A percentile compares a stretch with the other conserved stretches of the same genome.
phyloP scores from a whole-genome alignment of 345 rosid genomes.

The Kernera saxatilis region DNA sequence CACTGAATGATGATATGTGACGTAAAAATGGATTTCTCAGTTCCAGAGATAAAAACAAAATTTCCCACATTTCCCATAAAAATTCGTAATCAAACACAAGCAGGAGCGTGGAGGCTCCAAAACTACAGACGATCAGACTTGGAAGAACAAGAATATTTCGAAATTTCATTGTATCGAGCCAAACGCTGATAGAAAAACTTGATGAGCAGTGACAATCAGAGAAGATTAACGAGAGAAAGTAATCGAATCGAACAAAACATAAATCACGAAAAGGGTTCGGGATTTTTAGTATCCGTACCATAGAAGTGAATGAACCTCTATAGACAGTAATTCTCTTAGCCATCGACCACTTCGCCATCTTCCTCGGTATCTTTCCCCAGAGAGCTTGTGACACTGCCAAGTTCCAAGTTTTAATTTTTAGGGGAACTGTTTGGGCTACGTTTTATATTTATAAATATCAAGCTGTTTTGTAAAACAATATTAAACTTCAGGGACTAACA shows the following conservation, averaged over 20 bases:
- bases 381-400: not conserved
- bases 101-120: not conserved
- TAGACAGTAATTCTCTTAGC: conserved; percentile 19
- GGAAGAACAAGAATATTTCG: not conserved
- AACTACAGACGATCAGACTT: not conserved
- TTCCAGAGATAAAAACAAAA: not conserved
- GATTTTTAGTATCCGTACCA: conserved; percentile 1
- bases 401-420: not conserved
- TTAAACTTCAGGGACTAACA: not conserved
- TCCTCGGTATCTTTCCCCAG: not conserved
- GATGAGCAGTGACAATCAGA: not conserved
- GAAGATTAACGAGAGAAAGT: not conserved
- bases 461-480: not conserved
- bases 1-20: not conserved
- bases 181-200: not conserved
- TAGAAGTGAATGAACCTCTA: conserved; percentile 2
- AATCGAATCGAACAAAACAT: not conserved
- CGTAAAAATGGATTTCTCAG: not conserved
- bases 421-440: not conserved
- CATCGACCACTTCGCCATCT: conserved; percentile 28
- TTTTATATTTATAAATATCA: not conserved
- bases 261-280: not conserved
- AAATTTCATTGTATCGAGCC: not conserved
- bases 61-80: not conserved
- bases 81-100: not conserved